These are phyloP conservation scores for Penicillium antarcticum DNA, from an alignment of 495 filamentous ascomycete species.

Conservation along the genomic window DNA sequence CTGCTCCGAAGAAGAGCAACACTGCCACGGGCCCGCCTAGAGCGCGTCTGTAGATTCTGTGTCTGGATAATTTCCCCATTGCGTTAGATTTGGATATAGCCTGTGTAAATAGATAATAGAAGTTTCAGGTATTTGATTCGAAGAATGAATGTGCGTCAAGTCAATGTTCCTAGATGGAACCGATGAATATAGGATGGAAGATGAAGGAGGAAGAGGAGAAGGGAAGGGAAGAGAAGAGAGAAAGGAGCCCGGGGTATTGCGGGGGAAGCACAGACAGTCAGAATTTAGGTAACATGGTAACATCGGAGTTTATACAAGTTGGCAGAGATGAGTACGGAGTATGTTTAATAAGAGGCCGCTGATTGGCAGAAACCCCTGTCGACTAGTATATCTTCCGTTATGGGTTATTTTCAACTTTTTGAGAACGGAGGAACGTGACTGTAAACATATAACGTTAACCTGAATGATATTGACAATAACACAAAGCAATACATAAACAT, in stretches of 20 bases:
- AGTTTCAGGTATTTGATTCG: constrained; percentile 6
- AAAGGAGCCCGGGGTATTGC: constrained; percentile 20
- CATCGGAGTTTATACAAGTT: background rate
- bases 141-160: too few relatives aligned
- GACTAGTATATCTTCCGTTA: constrained; percentile 12
- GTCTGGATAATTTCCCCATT: constrained; percentile 18
- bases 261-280: constrained; percentile 16
- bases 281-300: background rate
- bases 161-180: background rate
- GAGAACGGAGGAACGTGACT: too few relatives aligned
- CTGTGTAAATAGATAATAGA: constrained; percentile 29
- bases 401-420: background rate
- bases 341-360: constrained; percentile 9
- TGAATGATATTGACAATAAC: too few relatives aligned
- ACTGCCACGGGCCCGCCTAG: constrained; percentile 36
- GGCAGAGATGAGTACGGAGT: background rate
- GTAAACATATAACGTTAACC: too few relatives aligned
- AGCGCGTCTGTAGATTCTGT: constrained; percentile 29
- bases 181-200: background rate
- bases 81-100: constrained; percentile 17
- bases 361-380: constrained; percentile 9
- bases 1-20: constrained; percentile 58
- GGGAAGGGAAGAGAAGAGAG: constrained; percentile 1
- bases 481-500: too few relatives aligned
- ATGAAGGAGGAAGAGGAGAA: background rate